Percentiles rank a stretch among this genome's conserved stretches.
Conservation (phyloP, 192 early-diverging fungal genomes). For the Backusella australiensis region DNA sequence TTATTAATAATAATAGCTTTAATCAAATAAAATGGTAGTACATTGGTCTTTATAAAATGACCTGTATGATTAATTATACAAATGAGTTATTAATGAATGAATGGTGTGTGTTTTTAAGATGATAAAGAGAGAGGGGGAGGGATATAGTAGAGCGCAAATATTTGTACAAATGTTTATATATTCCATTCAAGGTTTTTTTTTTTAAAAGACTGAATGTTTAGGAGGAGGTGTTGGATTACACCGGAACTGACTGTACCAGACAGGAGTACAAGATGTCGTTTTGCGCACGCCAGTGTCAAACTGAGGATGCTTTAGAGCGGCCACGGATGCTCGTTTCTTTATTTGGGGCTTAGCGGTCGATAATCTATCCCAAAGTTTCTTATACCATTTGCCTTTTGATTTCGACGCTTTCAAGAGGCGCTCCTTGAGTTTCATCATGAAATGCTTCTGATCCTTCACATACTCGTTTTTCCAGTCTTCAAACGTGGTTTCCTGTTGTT, state of each 20-base stretch:
- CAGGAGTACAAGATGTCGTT: conserved; percentile 6
- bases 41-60: neutral
- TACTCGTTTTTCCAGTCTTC: neutral
- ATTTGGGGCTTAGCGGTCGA: neutral
- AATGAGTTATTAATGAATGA: neutral
- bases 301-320: neutral
- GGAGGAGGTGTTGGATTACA: conserved; percentile 8
- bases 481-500: neutral
- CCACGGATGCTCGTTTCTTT: neutral
- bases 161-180: neutral
- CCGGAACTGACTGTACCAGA: conserved; percentile 21
- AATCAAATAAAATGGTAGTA: neutral
- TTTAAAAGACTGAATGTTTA: neutral
- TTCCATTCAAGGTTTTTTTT: too few species aligned
- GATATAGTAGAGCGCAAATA: neutral
- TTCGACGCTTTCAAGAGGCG: neutral
- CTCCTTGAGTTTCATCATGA: neutral
- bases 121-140: neutral
- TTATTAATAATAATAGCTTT: neutral
- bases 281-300: neutral
- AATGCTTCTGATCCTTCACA: neutral
- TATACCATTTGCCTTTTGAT: neutral
- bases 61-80: neutral
- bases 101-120: neutral
- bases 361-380: neutral